Evolutionary conservation across 2,329 filamentous ascomycete species (phyloP).

Genomic region (Botrytis paeoniae): DNA sequence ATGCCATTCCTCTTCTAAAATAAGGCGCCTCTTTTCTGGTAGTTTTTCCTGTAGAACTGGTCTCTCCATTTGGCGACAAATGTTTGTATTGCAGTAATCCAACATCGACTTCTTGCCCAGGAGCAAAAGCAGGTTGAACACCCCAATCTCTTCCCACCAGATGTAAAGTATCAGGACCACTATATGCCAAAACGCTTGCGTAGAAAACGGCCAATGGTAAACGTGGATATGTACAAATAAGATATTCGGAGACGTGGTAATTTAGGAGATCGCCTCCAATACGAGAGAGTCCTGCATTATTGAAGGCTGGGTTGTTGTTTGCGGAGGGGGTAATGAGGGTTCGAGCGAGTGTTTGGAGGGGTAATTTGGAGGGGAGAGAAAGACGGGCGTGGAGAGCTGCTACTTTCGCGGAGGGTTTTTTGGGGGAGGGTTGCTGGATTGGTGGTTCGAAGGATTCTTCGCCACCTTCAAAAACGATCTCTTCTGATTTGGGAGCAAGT

Average conservation of each 20-base stretch:
- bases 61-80: slow-evolving; percentile 43
- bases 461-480: slow-evolving; percentile 34
- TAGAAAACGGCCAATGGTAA: slow-evolving; percentile 86
- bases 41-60: slow-evolving; percentile 47
- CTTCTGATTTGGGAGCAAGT: slow-evolving; percentile 18
- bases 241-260: slow-evolving; percentile 85
- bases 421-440: background rate
- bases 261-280: slow-evolving; percentile 80
- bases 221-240: slow-evolving; percentile 86
- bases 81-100: slow-evolving; percentile 79
- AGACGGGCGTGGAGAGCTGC: slow-evolving; percentile 89
- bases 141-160: slow-evolving; percentile 83
- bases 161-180: slow-evolving; percentile 70
- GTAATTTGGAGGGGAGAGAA: slow-evolving; percentile 74
- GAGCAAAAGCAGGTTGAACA: slow-evolving; percentile 80
- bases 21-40: slow-evolving; percentile 50
- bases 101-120: slow-evolving; percentile 87
- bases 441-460: slow-evolving; percentile 1
- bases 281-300: slow-evolving; percentile 80
- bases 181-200: slow-evolving; percentile 79
- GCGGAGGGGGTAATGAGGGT: slow-evolving; percentile 83
- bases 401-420: slow-evolving; percentile 72
- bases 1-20: slow-evolving; percentile 69
- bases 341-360: slow-evolving; percentile 80
- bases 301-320: slow-evolving; percentile 75